Base-by-base conservation (phyloP, 768 basidiomycete species). In the Kwoniella shandongensis region DNA sequence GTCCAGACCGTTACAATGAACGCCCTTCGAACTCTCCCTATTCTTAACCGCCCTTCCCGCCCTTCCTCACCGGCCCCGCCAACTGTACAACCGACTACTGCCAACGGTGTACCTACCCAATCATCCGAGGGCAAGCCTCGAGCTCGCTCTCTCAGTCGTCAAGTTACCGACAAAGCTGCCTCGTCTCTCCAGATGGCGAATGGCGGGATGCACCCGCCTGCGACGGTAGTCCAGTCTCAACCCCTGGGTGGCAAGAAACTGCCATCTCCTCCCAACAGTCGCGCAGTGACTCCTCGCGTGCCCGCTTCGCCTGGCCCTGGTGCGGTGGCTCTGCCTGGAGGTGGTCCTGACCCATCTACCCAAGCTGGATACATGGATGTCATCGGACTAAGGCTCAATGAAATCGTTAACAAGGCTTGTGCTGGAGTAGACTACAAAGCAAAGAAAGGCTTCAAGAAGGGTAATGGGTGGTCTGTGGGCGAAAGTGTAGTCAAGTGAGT, bases 1-100 rank as follows among this genome's bases (percentile, higher is more conserved):
- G 5, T 25, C 25, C 17, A 49, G n/a, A 38, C 26, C 30, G 26
- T 42, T 68, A 67, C 36, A 17, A 76, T 76, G 75, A 60, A 76
- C 35, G 67, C 75, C 15, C 60, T 76, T 35, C 72, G 70, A 25
- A 69, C 75, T 26, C 70, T 76, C 23, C 73, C 73, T 23, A 72
- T 76, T 44, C 72, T 76, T 42, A 70, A 70, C 54, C 66, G 75
- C 10, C 73, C 75, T 26, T 76, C 75, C 25, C 63, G 75, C 23
- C 66, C 75, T n/a, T 59, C 73, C 22, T 72, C 72, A 8, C 75
- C 75, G 11, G 72, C 72, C 17, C 73, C 73, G 23, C 59, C 70
- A n/a, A 57, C 70, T n/a, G 54, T 61, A 39, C 62, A 54, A 44
- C 62, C 51, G 20, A 46, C 66, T 23, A 67, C 64, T 38, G 66